Percentiles rank a stretch among this genome's conserved stretches.
These are phyloP conservation scores for Plantago major DNA, from an alignment of 257 asterid genomes.

Conservation along the genomic window DNA sequence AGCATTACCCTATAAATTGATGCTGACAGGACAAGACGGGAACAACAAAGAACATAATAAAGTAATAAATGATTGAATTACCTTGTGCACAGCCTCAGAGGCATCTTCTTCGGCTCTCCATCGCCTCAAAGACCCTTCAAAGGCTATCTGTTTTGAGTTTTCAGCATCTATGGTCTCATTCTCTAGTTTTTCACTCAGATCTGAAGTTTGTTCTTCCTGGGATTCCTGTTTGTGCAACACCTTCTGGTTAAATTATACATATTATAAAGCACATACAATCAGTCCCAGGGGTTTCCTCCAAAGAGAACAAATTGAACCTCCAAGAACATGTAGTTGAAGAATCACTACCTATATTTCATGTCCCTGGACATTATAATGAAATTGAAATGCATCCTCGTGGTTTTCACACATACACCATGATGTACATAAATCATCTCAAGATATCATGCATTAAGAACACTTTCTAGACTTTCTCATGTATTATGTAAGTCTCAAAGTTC, in stretches of 20 bases:
- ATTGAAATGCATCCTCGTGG: too few species aligned
- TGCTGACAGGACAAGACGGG: too few species aligned
- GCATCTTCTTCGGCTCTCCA: slow-evolving; percentile 62
- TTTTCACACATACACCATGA: too few species aligned
- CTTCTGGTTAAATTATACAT: slow-evolving; percentile 22
- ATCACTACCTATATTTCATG: too few species aligned
- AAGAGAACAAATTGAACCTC: too few species aligned
- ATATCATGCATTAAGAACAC: background rate
- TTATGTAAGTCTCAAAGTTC: background rate
- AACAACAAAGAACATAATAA: too few species aligned
- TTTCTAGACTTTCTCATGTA: background rate
- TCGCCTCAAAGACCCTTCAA: slow-evolving; percentile 46
- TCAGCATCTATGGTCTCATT: slow-evolving; percentile 38
- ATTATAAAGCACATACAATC: background rate
- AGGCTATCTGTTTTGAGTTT: slow-evolving; percentile 34
- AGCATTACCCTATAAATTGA: too few species aligned
- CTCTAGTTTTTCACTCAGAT: slow-evolving; percentile 37
- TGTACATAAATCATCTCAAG: too few species aligned
- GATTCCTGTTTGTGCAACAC: slow-evolving; percentile 45
- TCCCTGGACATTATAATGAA: too few species aligned
- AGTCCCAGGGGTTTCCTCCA: too few species aligned
- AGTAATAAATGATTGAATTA: slow-evolving; percentile 10
- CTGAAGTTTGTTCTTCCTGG: slow-evolving; percentile 25
- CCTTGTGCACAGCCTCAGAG: slow-evolving; percentile 43
- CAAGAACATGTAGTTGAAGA: too few species aligned